Conservation (phyloP, 306 rosid genomes). For the Parietaria judaica region DNA sequence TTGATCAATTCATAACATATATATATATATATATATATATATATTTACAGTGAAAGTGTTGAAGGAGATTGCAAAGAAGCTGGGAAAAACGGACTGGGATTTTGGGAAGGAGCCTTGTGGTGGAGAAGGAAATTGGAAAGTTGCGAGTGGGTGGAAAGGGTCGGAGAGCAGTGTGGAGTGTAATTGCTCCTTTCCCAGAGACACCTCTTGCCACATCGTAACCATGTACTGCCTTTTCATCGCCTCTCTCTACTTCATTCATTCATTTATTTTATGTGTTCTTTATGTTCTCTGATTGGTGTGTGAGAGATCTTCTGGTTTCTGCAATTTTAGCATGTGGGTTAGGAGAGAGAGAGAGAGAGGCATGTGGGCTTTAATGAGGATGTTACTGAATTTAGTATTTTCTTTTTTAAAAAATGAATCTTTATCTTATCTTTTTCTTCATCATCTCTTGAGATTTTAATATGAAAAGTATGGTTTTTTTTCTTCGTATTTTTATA, state of each 20-base stretch:
- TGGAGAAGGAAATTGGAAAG: conserved; percentile 62
- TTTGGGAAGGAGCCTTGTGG: conserved; percentile 70
- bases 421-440: background rate
- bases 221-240: conserved; percentile 40
- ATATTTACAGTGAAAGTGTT: conserved; percentile 69
- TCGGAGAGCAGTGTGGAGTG: conserved; percentile 51
- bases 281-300: background rate
- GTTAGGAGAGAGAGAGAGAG: conserved; percentile 1
- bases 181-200: conserved; percentile 52
- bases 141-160: conserved; percentile 30
- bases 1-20: too few species aligned
- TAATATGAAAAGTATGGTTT: too few species aligned
- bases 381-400: background rate
- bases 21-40: too few species aligned
- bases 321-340: background rate
- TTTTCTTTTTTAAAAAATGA: background rate
- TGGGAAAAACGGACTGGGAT: conserved; percentile 87
- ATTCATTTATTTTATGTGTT: background rate
- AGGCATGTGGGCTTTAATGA: conserved; percentile 1
- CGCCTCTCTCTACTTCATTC: background rate
- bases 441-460: too few species aligned
- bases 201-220: conserved; percentile 71
- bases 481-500: too few species aligned
- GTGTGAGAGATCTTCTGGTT: background rate
- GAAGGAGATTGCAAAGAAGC: conserved; percentile 57